Evolutionary conservation across 805 yeast genomes (phyloP).

Genomic region (Spencermartinsiella europaea): DNA sequence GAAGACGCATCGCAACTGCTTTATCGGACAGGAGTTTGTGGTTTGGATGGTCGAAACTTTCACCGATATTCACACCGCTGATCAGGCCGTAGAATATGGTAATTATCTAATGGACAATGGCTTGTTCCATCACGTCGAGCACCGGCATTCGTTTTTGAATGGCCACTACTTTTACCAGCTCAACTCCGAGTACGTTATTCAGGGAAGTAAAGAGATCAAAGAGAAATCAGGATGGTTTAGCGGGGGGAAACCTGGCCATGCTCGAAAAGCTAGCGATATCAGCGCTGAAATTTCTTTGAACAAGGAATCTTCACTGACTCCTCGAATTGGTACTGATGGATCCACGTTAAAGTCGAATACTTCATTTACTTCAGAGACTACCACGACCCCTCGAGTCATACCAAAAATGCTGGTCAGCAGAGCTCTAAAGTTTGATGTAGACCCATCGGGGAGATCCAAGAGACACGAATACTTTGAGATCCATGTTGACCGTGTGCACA

Average conservation of each 20-base stretch:
- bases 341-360: not conserved
- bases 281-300: not conserved
- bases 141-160: slow-evolving; percentile 78
- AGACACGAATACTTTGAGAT: slow-evolving; percentile 74
- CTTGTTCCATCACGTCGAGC: slow-evolving; percentile 74
- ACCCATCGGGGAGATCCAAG: slow-evolving; percentile 63
- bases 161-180: slow-evolving; percentile 89
- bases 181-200: slow-evolving; percentile 45
- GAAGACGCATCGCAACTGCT: slow-evolving; percentile 68
- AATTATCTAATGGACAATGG: slow-evolving; percentile 68
- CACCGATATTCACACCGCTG: slow-evolving; percentile 73
- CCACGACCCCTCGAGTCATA: not conserved
- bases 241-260: slow-evolving; percentile 1
- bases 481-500: slow-evolving; percentile 88
- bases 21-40: slow-evolving; percentile 80
- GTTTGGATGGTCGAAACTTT: slow-evolving; percentile 78
- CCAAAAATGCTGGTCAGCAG: slow-evolving; percentile 45
- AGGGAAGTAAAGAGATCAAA: slow-evolving; percentile 3
- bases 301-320: not conserved
- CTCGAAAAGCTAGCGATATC: not conserved
- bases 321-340: not conserved
- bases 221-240: slow-evolving; percentile 24
- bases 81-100: slow-evolving; percentile 78
- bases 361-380: not conserved
- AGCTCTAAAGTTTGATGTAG: slow-evolving; percentile 65